Conservation (phyloP, 805 yeast genomes). For the Candida nitratophila region DNA sequence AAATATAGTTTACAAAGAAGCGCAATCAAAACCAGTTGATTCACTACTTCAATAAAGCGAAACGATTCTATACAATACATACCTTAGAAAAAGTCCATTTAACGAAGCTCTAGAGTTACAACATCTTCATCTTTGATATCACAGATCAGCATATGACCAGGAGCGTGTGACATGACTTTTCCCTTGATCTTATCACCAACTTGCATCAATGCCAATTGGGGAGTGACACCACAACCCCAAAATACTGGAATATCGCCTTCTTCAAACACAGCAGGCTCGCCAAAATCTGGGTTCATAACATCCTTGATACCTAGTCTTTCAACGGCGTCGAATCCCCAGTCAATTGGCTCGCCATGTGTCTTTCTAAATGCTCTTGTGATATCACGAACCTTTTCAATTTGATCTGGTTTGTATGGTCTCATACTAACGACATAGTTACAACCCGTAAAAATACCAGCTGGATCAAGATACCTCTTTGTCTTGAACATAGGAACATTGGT, state of each 20-base stretch:
- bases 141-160: conserved; percentile 31
- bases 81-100: neutral
- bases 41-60: too few species aligned
- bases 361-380: conserved; percentile 24
- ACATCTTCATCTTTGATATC: conserved; percentile 23
- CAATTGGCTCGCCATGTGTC: conserved; percentile 36
- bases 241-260: conserved; percentile 34
- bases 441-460: conserved; percentile 26
- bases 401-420: conserved; percentile 29
- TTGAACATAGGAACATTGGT: conserved; percentile 22
- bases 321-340: conserved; percentile 33
- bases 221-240: conserved; percentile 40
- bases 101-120: neutral
- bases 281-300: conserved; percentile 28
- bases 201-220: conserved; percentile 27
- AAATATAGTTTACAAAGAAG: too few species aligned
- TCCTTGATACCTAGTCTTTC: conserved; percentile 28
- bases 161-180: conserved; percentile 26
- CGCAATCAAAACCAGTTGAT: too few species aligned
- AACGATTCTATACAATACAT: too few species aligned
- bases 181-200: conserved; percentile 24
- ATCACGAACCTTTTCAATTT: conserved; percentile 23
- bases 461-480: conserved; percentile 18
- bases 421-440: conserved; percentile 34
- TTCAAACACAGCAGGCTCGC: conserved; percentile 24